Base-by-base conservation (phyloP, 2,329 filamentous ascomycete species). In the Neopestalotiopsis sp. region DNA sequence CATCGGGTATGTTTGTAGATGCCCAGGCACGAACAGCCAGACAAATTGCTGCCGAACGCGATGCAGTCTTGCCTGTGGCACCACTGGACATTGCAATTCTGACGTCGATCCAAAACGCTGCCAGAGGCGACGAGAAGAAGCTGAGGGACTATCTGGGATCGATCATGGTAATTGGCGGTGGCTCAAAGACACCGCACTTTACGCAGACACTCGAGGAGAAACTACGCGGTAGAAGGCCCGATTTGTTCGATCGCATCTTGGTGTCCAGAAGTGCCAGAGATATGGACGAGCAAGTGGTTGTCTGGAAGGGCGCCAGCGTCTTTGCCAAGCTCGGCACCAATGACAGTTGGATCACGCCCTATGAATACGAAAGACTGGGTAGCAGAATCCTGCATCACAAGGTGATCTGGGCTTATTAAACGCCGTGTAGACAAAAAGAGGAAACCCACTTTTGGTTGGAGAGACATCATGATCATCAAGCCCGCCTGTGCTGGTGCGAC, bases 271-370 rank as follows among this genome's bases (percentile, higher is more conserved):
- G 86, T 86, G 96, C 96, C 0, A 87, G 95, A 75, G 96, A 99
- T 75, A 92, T 99, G 84, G 96, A 99, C 81, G 94, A 96, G 70
- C 94, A 98, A 81, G 95, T 98, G n/a, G 92, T 98, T 66, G 91
- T 92, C 9, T 99, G 96, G 96, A 99, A 99, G 86, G 96, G 96
- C 4, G 96, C 94, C 0, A 97, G 94, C 78, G 95, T 99, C 17
- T 99, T 98, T 84, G 95, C 94, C 2, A 94, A 97, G 82, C 83
- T 98, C 74, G 89, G 91, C 60, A 95, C 94, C 17, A 98, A 98
- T 81, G 96, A 99, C 80, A 96, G 92, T 75, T 99, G 96, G 96
- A 94, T 98, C 76, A 92, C 91, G 14, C 89, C 90, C 61, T 86
- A 92, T 75, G 95, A 98, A 84, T 98, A 95, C 81, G 94, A 98